These are phyloP conservation scores for Endocalyx cinctus DNA, from an alignment of 2,329 filamentous ascomycete species.

Conservation along the genomic window DNA sequence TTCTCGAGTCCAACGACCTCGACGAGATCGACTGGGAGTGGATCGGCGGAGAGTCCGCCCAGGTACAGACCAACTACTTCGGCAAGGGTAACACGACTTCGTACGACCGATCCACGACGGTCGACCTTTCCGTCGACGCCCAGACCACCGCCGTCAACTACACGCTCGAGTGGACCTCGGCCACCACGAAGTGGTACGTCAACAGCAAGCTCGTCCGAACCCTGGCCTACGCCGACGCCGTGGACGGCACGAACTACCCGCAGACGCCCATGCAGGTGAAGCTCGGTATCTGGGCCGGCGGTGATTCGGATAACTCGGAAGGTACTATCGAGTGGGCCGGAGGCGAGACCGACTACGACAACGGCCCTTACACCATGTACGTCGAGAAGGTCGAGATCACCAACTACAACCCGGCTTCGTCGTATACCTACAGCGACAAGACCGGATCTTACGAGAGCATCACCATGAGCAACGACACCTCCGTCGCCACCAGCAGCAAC, in stretches of 20 bases:
- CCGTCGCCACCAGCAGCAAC: neutral
- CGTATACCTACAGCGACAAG: constrained; percentile 2
- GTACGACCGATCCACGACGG: constrained; percentile 48
- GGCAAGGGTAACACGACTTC: constrained; percentile 54
- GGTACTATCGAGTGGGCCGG: constrained; percentile 50
- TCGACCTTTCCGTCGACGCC: constrained; percentile 39
- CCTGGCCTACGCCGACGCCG: constrained; percentile 40
- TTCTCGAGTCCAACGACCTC: constrained; percentile 65
- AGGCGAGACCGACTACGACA: constrained; percentile 45
- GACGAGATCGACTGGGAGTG: constrained; percentile 78
- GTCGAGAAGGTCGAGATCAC: constrained; percentile 25
- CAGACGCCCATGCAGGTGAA: constrained; percentile 53
- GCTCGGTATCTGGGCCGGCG: constrained; percentile 40
- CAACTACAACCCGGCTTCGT: constrained; percentile 2
- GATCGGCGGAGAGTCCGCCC: constrained; percentile 56
- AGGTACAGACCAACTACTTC: constrained; percentile 69
- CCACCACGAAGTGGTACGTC: constrained; percentile 48
- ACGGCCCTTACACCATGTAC: constrained; percentile 56
- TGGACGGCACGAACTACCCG: constrained; percentile 49
- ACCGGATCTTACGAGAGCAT: constrained; percentile 2
- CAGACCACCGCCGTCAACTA: constrained; percentile 50
- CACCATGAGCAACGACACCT: neutral
- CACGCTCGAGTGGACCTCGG: constrained; percentile 52
- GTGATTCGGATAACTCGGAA: constrained; percentile 32
- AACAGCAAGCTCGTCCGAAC: constrained; percentile 51